Conservation (phyloP, 257 asterid genomes). For the Jacaranda mimosifolia region DNA sequence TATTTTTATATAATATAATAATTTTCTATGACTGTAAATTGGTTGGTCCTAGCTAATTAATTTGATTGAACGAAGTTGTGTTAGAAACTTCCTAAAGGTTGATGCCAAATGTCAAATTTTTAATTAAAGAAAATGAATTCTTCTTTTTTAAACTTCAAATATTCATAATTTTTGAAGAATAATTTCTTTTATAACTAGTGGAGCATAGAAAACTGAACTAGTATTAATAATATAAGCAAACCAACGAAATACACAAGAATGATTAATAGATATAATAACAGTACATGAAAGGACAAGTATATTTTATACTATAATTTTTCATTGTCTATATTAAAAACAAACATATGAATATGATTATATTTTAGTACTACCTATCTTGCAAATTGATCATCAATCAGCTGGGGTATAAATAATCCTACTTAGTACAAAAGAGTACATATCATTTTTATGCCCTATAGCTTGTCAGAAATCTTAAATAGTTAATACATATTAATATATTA, state of each 20-base stretch:
- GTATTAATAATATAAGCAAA: too few species aligned
- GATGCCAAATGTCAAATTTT: not conserved
- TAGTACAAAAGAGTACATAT: not conserved
- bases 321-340: not conserved
- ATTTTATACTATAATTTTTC: not conserved
- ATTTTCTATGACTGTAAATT: not conserved
- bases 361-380: not conserved
- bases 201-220: too few species aligned
- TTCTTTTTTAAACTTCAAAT: too few species aligned
- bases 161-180: too few species aligned
- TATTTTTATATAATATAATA: too few species aligned
- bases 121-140: too few species aligned
- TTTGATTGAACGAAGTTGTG: not conserved
- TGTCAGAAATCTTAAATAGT: slow-evolving; percentile 29
- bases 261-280: too few species aligned
- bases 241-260: too few species aligned
- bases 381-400: not conserved
- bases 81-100: too few species aligned
- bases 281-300: not conserved
- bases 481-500: not conserved
- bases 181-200: too few species aligned
- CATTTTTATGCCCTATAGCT: slow-evolving; percentile 10
- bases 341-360: not conserved
- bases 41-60: not conserved
- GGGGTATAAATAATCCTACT: not conserved